phyloP scores from a whole-genome alignment of 345 rosid species.

The Arabis hirsuta region DNA sequence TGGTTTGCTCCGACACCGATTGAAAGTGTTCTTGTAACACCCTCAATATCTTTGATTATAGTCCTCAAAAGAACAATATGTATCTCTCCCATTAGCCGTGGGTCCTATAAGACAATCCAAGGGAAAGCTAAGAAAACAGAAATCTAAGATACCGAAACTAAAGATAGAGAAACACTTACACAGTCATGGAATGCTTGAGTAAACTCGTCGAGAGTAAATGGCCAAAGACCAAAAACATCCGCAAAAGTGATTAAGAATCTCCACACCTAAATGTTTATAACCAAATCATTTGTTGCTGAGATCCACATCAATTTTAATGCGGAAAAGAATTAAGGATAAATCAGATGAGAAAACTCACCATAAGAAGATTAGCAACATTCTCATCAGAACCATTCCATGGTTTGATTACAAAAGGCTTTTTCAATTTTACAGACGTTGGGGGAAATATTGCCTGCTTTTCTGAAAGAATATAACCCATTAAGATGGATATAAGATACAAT shows the following conservation, averaged over 20 bases:
- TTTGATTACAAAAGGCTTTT: conserved; percentile 67
- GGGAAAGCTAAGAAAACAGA: conserved; percentile 16
- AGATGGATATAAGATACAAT: conserved; percentile 12
- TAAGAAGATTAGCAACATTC: conserved; percentile 82
- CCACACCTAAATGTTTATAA: conserved; percentile 65
- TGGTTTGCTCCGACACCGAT: conserved; percentile 66
- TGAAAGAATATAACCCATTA: conserved; percentile 44
- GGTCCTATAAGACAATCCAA: conserved; percentile 57
- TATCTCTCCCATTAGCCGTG: conserved; percentile 81
- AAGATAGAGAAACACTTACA: conserved; percentile 50
- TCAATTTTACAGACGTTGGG: conserved; percentile 62
- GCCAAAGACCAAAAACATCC: conserved; percentile 88
- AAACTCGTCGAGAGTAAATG: conserved; percentile 91
- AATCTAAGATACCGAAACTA: not conserved
- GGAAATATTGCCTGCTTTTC: conserved; percentile 69
- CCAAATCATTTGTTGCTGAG: conserved; percentile 14
- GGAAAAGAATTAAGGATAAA: not conserved
- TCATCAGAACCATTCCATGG: conserved; percentile 91
- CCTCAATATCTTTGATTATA: conserved; percentile 85
- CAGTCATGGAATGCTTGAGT: conserved; percentile 88
- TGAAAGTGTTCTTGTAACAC: conserved; percentile 66
- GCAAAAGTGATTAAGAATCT: conserved; percentile 82
- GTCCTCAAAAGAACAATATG: conserved; percentile 72
- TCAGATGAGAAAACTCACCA: conserved; percentile 59
- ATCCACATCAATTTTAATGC: not conserved